Conservation (phyloP, 2,329 filamentous ascomycete species). For the Aspergillus thermomutatus region DNA sequence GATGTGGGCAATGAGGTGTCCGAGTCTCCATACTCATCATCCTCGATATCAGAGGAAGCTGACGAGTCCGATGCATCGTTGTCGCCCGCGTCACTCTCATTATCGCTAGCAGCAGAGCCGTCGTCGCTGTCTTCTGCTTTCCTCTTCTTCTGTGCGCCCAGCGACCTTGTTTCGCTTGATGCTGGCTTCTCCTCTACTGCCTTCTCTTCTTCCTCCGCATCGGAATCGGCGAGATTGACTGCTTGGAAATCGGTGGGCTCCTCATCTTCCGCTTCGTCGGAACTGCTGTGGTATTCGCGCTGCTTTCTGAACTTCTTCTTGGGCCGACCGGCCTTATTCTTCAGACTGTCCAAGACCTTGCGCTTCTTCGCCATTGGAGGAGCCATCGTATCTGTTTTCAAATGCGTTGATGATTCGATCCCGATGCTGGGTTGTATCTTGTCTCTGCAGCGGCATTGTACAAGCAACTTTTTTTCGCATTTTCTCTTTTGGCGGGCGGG, state of each 20-base stretch:
- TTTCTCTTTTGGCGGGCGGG: slow-evolving; percentile 32
- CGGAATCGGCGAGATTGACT: slow-evolving; percentile 49
- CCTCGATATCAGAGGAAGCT: slow-evolving; percentile 23
- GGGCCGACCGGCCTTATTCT: slow-evolving; percentile 49
- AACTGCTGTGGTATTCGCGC: slow-evolving; percentile 60
- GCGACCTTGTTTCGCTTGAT: slow-evolving; percentile 14
- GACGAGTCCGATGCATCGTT: slow-evolving; percentile 28
- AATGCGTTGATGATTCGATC: neutral
- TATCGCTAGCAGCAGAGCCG: slow-evolving; percentile 20
- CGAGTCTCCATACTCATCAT: slow-evolving; percentile 40
- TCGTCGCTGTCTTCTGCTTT: slow-evolving; percentile 16
- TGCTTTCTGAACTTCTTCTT: slow-evolving; percentile 63
- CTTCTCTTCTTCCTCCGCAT: slow-evolving; percentile 33
- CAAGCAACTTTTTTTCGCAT: slow-evolving; percentile 14
- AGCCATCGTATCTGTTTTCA: slow-evolving; percentile 30
- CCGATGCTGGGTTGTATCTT: slow-evolving; percentile 3
- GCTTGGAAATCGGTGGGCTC: slow-evolving; percentile 46
- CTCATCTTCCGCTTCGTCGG: slow-evolving; percentile 54
- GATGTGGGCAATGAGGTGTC: slow-evolving; percentile 42
- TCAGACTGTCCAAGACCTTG: slow-evolving; percentile 58
- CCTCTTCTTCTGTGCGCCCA: slow-evolving; percentile 16
- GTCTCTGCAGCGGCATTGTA: neutral
- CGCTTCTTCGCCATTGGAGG: slow-evolving; percentile 49
- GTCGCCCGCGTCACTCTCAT: slow-evolving; percentile 30
- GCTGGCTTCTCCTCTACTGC: slow-evolving; percentile 12